Percentiles rank a stretch among this genome's conserved stretches.
Conservation (phyloP, 2,329 filamentous ascomycete genomes). For the Bipolaris zeicola region DNA sequence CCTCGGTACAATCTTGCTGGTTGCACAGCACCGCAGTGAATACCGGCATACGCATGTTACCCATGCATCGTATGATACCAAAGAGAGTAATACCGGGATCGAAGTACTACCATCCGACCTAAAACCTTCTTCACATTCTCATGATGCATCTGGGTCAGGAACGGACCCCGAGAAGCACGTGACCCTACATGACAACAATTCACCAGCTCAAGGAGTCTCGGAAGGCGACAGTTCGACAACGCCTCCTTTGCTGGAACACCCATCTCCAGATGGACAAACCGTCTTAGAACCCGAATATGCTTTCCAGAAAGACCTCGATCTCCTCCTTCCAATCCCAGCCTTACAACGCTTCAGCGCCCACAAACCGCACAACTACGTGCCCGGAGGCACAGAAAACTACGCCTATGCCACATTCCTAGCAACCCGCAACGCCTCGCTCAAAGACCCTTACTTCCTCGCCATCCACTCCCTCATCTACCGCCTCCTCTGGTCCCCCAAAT, state of each 20-base stretch:
- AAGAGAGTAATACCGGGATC: slow-evolving; percentile 5
- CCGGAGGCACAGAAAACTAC: slow-evolving; percentile 21
- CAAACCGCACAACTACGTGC: slow-evolving; percentile 35
- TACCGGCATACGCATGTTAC: neutral
- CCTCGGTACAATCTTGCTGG: slow-evolving; percentile 8
- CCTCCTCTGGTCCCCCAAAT: slow-evolving; percentile 39
- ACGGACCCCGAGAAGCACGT: neutral
- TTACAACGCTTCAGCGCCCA: slow-evolving; percentile 21
- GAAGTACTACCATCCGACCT: slow-evolving; percentile 8
- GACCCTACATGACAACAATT: neutral
- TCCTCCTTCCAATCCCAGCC: slow-evolving; percentile 26
- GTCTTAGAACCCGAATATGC: slow-evolving; percentile 20
- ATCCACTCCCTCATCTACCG: slow-evolving; percentile 43
- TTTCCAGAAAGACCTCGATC: slow-evolving; percentile 38
- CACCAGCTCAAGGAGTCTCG: neutral
- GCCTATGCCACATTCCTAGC: slow-evolving; percentile 44
- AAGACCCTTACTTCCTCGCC: slow-evolving; percentile 45
- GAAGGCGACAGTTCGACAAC: neutral
- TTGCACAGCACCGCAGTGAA: slow-evolving; percentile 3
- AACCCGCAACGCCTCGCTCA: slow-evolving; percentile 36
- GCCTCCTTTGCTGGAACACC: neutral
- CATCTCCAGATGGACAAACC: neutral
- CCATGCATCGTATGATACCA: neutral
- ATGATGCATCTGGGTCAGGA: neutral
- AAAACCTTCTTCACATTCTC: neutral